phyloP scores from a whole-genome alignment of 306 rosid species.

The Macrotyloma uniflorum region DNA sequence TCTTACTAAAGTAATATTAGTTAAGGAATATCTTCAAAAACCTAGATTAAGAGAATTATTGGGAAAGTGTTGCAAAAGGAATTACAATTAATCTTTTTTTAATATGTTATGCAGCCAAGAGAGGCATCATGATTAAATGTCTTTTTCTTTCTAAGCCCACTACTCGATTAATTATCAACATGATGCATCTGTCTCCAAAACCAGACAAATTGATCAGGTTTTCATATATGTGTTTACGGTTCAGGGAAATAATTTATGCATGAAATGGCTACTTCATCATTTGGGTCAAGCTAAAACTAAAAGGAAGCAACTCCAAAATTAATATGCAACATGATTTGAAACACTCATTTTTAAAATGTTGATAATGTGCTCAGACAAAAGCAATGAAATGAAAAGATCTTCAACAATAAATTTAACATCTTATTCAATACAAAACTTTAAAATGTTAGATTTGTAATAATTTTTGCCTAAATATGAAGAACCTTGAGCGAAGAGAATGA shows the following conservation, averaged over 20 bases:
- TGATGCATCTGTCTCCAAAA: slow-evolving; percentile 12
- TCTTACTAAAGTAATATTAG: background rate
- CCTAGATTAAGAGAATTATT: no score
- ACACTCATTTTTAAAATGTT: background rate
- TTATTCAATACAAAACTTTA: no score
- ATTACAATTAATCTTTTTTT: background rate
- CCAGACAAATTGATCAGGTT: background rate
- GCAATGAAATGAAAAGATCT: no score
- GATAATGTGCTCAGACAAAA: no score
- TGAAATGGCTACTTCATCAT: background rate
- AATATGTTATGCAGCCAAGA: background rate
- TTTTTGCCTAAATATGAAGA: no score
- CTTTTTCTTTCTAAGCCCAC: slow-evolving; percentile 30
- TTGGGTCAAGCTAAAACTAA: background rate
- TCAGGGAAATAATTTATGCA: no score
- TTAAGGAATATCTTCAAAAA: no score
- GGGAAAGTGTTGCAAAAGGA: background rate
- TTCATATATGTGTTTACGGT: background rate
- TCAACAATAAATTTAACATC: no score
- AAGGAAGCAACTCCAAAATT: background rate
- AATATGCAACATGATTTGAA: background rate
- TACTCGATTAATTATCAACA: background rate
- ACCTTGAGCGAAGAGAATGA: no score
- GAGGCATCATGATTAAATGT: slow-evolving; percentile 26
- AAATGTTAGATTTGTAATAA: no score